Conservation (phyloP, 2,329 filamentous ascomycete genomes). For the Periglandula ipomoeae region DNA sequence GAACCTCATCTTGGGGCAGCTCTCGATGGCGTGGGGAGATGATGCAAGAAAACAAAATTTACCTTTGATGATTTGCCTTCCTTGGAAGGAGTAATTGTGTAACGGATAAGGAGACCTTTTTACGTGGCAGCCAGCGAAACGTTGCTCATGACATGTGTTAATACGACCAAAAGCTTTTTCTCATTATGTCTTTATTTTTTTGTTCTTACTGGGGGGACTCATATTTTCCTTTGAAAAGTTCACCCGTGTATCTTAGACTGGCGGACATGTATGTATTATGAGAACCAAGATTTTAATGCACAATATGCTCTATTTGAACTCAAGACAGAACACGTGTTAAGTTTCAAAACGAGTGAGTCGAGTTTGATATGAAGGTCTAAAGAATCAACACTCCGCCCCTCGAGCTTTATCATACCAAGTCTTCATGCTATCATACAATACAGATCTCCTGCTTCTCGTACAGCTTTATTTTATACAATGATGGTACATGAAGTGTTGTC, state of each 20-base stretch:
- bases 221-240: neutral
- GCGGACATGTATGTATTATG: conserved; percentile 1
- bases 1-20: neutral
- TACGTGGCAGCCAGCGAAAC: conserved; percentile 13
- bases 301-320: neutral
- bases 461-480: neutral
- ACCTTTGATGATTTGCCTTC: conserved; percentile 2
- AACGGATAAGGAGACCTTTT: conserved; percentile 19
- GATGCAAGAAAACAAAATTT: neutral
- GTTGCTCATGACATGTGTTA: conserved; percentile 20
- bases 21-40: neutral
- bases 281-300: conserved; percentile 3
- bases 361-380: neutral
- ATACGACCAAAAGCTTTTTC: conserved; percentile 17
- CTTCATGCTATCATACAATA: neutral
- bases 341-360: conserved; percentile 3
- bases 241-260: neutral
- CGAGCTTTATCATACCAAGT: neutral
- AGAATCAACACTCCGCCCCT: neutral
- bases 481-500: neutral
- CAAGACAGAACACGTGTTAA: neutral
- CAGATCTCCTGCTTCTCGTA: neutral
- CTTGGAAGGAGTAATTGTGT: conserved; percentile 12
- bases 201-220: neutral
- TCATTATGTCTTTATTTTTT: neutral